These are phyloP conservation scores for Syncephalastrum sp. DNA, from an alignment of 371 early-diverging fungal species.

Conservation along the genomic window DNA sequence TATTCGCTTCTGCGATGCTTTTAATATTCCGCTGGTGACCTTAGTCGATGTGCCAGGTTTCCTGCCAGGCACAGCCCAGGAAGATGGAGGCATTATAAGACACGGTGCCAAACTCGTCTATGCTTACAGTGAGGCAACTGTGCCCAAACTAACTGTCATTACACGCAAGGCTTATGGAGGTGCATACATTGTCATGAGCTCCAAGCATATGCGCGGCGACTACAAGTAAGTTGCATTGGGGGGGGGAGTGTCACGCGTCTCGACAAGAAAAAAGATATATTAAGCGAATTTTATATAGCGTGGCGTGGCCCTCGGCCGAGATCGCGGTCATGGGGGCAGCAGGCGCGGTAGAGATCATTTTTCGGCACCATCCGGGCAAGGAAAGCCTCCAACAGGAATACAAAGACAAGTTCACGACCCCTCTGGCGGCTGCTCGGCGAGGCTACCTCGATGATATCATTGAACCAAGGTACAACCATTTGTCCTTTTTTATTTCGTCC, in stretches of 20 bases:
- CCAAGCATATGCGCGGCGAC: constrained; percentile 95
- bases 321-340: constrained; percentile 98
- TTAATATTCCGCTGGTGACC: constrained; percentile 91
- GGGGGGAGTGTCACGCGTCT: not conserved
- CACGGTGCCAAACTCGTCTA: constrained; percentile 96
- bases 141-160: constrained; percentile 95
- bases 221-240: constrained; percentile 46
- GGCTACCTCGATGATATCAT: constrained; percentile 96
- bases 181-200: constrained; percentile 97
- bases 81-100: constrained; percentile 96
- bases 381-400: constrained; percentile 84
- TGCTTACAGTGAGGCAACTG: constrained; percentile 97
- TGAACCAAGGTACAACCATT: constrained; percentile 58
- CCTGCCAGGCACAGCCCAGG: constrained; percentile 93
- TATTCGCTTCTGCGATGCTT: constrained; percentile 96
- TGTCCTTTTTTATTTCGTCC: not conserved
- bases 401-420: constrained; percentile 91
- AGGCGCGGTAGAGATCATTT: constrained; percentile 97
- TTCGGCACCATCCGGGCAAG: constrained; percentile 72
- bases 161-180: constrained; percentile 98
- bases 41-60: constrained; percentile 99
- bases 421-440: constrained; percentile 93
- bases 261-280: not conserved
- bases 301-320: constrained; percentile 96
- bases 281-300: constrained; percentile 48